Evolutionary conservation across 345 rosid genomes (phyloP).

Genomic region (Syzygium grande): DNA sequence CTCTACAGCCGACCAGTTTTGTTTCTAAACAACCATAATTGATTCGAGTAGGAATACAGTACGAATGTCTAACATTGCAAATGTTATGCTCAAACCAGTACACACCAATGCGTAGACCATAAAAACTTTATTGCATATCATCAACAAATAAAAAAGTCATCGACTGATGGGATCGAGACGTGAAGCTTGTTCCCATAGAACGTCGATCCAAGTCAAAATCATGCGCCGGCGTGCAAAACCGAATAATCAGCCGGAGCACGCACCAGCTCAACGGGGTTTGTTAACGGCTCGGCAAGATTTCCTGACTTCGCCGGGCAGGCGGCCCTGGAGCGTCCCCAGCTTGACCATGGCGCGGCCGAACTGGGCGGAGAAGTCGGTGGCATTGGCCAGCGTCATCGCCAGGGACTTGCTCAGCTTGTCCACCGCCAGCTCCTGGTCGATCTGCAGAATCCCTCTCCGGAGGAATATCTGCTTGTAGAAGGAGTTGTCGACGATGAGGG

Average conservation of each 20-base stretch:
- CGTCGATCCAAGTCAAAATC: background rate
- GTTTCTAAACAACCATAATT: background rate
- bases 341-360: conserved; percentile 57
- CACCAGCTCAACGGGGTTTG: background rate
- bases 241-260: background rate
- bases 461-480: conserved; percentile 29
- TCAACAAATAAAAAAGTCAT: background rate
- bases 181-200: background rate
- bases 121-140: background rate
- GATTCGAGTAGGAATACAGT: background rate
- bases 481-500: conserved; percentile 38
- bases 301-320: conserved; percentile 37
- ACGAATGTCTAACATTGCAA: background rate
- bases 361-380: conserved; percentile 16
- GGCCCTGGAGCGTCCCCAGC: conserved; percentile 27
- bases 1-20: background rate
- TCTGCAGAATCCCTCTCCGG: conserved; percentile 31
- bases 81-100: background rate
- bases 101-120: background rate
- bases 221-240: background rate
- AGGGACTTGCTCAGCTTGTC: conserved; percentile 15
- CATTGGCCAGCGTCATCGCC: conserved; percentile 17
- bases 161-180: background rate
- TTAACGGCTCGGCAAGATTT: conserved; percentile 29
- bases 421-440: conserved; percentile 42